Percentiles rank a stretch among this genome's conserved stretches.
Evolutionary conservation across 225 moss, liverwort and hornwort species (phyloP).

Genomic region (Anthoceros angustus): DNA sequence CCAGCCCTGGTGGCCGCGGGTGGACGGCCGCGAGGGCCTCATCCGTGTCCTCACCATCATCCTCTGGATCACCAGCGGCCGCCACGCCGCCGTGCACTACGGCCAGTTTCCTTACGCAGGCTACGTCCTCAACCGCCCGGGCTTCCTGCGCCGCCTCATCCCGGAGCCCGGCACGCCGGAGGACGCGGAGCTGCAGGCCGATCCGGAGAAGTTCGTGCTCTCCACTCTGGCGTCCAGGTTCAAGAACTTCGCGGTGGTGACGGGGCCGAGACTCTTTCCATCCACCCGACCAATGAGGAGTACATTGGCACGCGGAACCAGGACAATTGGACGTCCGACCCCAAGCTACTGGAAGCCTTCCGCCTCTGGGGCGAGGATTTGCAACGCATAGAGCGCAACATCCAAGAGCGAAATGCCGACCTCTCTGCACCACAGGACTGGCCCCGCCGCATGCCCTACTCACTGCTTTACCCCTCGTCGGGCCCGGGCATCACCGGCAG

Average conservation of each 20-base stretch:
- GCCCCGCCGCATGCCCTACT: neutral
- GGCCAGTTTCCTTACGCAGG: slow-evolving; percentile 23
- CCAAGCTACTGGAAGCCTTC: neutral
- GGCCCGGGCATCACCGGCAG: neutral
- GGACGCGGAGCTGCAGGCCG: slow-evolving; percentile 7
- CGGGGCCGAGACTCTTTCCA: slow-evolving; percentile 11
- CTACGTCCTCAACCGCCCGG: slow-evolving; percentile 14
- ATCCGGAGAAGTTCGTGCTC: slow-evolving; percentile 18
- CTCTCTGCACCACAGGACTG: neutral
- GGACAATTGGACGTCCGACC: neutral
- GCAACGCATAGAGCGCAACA: neutral
- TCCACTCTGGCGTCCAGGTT: neutral
- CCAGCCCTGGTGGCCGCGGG: neutral
- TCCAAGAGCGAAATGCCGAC: neutral
- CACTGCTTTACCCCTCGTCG: neutral
- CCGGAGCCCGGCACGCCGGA: slow-evolving; percentile 15
- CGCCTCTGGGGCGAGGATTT: neutral
- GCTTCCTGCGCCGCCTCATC: slow-evolving; percentile 11
- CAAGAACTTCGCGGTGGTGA: slow-evolving; percentile 9
- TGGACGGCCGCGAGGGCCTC: neutral
- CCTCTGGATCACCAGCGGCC: neutral
- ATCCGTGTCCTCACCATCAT: neutral
- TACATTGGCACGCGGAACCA: slow-evolving; percentile 8
- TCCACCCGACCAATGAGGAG: slow-evolving; percentile 25
- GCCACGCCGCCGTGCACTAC: slow-evolving; percentile 25